Base-by-base conservation (phyloP, 2,329 filamentous ascomycete genomes). In the Aspergillus viridinutans region DNA sequence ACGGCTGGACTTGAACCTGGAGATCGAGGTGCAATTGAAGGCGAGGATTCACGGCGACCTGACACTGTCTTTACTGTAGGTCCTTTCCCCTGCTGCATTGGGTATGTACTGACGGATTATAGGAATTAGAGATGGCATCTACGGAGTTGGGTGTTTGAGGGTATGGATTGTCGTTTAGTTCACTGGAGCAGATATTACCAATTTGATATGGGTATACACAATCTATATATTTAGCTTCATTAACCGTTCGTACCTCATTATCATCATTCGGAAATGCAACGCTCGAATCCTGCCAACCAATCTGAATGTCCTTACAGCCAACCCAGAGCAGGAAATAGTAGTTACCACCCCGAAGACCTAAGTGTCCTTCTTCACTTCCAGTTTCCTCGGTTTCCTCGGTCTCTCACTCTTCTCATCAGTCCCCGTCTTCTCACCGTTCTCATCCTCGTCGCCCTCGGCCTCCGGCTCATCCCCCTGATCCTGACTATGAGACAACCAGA, bases 31-130 rank as follows among this genome's bases (percentile, higher is more conserved):
- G 60, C 87, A 90, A 67, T 80, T 92, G 62, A 92, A 92, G 80
- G 89, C 89, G 28, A 85, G 86, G 71, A 90, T 92, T 63, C 85
- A 90, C 65, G 90, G 90, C 67, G 90, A 93, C 75, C 76, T 94
- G 61, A 90, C 89, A 35, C 74, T 92, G 62, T 87, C 85, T 63
- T 79, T 92, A 69, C 83, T 87, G 87, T 90, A 82, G 78, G 83
- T 85, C 5, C 48, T n/a, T 7, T 38, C 21, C 32, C 3, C 21
- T 10, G 38, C 14, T 49, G 5, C 2, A 48, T 35, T 35, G 32
- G 32, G 2, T 17, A 17, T 29, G 12, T 35, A 1, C 32, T 35
- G 14, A 35, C 32, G 0, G 12, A 2, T 17, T 14, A 17, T 17
- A 35, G 32, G 32, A 35, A 35, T 17, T 35, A 29, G 14, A 6